Evolutionary conservation across 768 basidiomycete species (phyloP).

Genomic region (Mycena pura): DNA sequence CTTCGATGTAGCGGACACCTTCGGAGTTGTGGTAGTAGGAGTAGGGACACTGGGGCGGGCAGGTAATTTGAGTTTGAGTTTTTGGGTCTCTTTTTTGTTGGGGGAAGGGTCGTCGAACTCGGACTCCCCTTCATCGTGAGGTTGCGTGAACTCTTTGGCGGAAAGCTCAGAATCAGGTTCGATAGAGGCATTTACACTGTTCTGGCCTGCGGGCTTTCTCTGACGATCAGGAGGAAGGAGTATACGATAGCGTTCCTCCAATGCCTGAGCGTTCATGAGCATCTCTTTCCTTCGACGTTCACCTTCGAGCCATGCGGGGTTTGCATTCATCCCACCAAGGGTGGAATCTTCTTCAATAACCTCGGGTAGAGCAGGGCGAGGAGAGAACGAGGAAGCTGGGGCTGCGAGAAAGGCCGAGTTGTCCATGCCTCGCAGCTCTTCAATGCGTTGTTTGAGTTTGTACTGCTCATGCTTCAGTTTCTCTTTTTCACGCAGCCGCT

Average conservation of each 20-base stretch:
- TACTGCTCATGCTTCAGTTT: conserved; percentile 92
- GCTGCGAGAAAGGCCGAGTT: conserved; percentile 69
- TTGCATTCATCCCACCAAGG: conserved; percentile 43
- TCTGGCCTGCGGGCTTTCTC: conserved; percentile 37
- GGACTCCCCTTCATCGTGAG: conserved; percentile 32
- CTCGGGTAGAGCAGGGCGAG: conserved; percentile 30
- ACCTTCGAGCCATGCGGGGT: conserved; percentile 59
- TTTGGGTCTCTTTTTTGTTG: conserved; percentile 41
- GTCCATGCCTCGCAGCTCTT: conserved; percentile 81
- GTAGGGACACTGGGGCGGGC: conserved; percentile 27
- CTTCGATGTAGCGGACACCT: conserved; percentile 28
- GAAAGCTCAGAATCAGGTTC: conserved; percentile 33
- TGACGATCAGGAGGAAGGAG: conserved; percentile 72
- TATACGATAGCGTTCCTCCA: conserved; percentile 79
- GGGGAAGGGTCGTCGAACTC: conserved; percentile 37
- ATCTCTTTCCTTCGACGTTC: conserved; percentile 77
- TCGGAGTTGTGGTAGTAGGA: conserved; percentile 33
- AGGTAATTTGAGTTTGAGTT: conserved; percentile 44
- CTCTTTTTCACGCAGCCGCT: conserved; percentile 87
- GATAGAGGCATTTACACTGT: conserved; percentile 20
- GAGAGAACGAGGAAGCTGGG: conserved; percentile 65
- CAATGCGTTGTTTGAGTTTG: conserved; percentile 88
- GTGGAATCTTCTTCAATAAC: conserved; percentile 35
- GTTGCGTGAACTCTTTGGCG: conserved; percentile 17
- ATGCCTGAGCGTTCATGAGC: conserved; percentile 66